Base-by-base conservation (phyloP, 306 rosid species). In the Pyrus betulifolia region DNA sequence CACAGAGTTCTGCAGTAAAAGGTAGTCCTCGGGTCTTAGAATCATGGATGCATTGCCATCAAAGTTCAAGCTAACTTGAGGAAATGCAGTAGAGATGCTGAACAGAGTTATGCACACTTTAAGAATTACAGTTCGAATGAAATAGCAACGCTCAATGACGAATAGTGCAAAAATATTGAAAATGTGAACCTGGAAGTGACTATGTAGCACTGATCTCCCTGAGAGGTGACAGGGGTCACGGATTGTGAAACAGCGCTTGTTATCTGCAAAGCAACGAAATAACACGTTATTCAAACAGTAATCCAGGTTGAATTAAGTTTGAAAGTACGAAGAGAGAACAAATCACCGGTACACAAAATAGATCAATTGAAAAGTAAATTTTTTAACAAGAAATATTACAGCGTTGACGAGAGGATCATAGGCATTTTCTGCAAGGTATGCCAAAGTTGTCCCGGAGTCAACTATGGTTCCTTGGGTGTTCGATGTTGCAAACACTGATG, bases 391-490 rank as follows among this genome's bases (percentile, higher is more conserved):
- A 12, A 75, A 25, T 35, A 78, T 87, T 84, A 95, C 99, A 45
- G 99, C 99, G 76, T 40, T 83, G 70, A 95, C 84, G 57, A 95
- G 89, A 77, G 97, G 90, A 71, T 85, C 86, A 76, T 85, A 95
- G 66, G 99, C 99, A 71, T 81, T 92, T 86, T 86, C 96, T 19
- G 97, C 96, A 79, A 95, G 97, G 84, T 95, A 95, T 19, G 97
- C 97, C 88, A 95, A 86, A 65, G 99, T 95, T 71, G 99, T 95
- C 80, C 99, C 99, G 14, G 99, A 92, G 78, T 95, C 99, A 81
- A 95, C 64, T 63, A 95, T 92, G 80, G 99, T 92, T 69, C 99
- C 99, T 78, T 84, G 75, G 80, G 64, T 87, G 86, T 45, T 88
- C 73, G 99, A 88, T 74, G 97, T 92, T 75, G 91, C 78, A 78